Percentiles rank a stretch among this genome's conserved stretches.
Evolutionary conservation across 768 basidiomycete species (phyloP).

Genomic region (Lentinula sp.): DNA sequence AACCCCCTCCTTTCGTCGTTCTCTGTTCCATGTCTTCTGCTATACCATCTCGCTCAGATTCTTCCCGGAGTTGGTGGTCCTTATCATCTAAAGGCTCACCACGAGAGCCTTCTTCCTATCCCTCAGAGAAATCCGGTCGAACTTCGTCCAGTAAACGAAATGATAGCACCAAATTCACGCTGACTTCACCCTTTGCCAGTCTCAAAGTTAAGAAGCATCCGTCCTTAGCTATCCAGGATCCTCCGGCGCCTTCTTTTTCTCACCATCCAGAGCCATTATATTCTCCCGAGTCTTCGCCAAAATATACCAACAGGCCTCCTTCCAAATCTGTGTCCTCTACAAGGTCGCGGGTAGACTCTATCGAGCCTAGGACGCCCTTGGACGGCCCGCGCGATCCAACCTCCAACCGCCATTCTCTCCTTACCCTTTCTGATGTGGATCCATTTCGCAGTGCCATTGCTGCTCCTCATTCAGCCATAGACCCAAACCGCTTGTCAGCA

Average conservation of each 20-base stretch:
- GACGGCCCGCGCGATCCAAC: slow-evolving; percentile 33
- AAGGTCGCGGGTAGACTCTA: slow-evolving; percentile 48
- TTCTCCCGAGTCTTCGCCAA: slow-evolving; percentile 17
- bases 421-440: slow-evolving; percentile 59
- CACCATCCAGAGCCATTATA: slow-evolving; percentile 10
- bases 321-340: slow-evolving; percentile 55
- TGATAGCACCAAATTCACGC: slow-evolving; percentile 38
- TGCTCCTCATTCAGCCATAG: slow-evolving; percentile 31
- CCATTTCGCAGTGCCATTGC: slow-evolving; percentile 46
- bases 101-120: slow-evolving; percentile 23
- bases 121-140: slow-evolving; percentile 20
- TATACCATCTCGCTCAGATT: slow-evolving; percentile 22
- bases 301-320: slow-evolving; percentile 31
- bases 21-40: slow-evolving; percentile 25
- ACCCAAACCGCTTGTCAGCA: slow-evolving; percentile 44
- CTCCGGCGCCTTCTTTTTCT: slow-evolving; percentile 21
- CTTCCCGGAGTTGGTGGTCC: slow-evolving; percentile 41
- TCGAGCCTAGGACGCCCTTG: slow-evolving; percentile 47
- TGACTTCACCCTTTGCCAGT: slow-evolving; percentile 52
- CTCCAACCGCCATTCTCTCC: slow-evolving; percentile 38
- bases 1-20: slow-evolving; percentile 15
- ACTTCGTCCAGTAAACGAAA: slow-evolving; percentile 16
- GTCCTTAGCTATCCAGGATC: slow-evolving; percentile 46
- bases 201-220: slow-evolving; percentile 58
- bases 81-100: slow-evolving; percentile 23